Base-by-base conservation (phyloP, 371 early-diverging fungal species). In the Rhizopus delemar region DNA sequence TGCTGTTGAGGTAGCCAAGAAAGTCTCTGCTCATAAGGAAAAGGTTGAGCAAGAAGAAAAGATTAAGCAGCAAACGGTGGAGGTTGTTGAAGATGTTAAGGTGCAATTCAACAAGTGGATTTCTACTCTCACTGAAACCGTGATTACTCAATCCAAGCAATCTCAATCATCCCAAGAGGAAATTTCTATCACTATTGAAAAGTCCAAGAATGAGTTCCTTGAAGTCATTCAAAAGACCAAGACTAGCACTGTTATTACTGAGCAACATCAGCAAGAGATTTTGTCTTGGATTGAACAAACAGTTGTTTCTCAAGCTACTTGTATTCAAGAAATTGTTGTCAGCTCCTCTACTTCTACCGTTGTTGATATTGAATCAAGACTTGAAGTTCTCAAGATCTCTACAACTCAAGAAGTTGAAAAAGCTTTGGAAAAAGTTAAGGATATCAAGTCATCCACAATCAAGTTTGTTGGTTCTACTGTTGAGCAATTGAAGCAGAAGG, bases 351-450 rank as follows among this genome's bases (percentile, higher is more conserved):
- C 51, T 8, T 49, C 46, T 4, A 16, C 50, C 34, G 64, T 50
- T 9, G 15, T 67, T 36, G 62, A 65, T 38, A 41, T 65, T 1
- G 62, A 65, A 32, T 66, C 66, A 32, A 59, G 56, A 15, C 45
- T 70, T 41, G 61, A 70, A 38, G 56, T 60, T 6, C 48, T 70
- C 28, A 66, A 63, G 32, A 50, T 63, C 8, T 63, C 67, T 7
- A 70, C 71, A 16, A 45, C 52, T 22, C 63, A 67, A 43, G 71
- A 70, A 48, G 62, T 70, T 11, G 53, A 53, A 46, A 32, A 34
- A 0, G 67, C 67, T 49, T 53, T 70, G 29, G 71, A 70, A n/a
- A 60, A 67, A n/a, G 58, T 62, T 53, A 69, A 69, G 57, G 32
- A 59, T 12, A 34, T 34, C 13, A 51, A 62, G 15, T 49, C 56